phyloP scores from a whole-genome alignment of 352 stramenopile genomes.

The Discostella stelligera region DNA sequence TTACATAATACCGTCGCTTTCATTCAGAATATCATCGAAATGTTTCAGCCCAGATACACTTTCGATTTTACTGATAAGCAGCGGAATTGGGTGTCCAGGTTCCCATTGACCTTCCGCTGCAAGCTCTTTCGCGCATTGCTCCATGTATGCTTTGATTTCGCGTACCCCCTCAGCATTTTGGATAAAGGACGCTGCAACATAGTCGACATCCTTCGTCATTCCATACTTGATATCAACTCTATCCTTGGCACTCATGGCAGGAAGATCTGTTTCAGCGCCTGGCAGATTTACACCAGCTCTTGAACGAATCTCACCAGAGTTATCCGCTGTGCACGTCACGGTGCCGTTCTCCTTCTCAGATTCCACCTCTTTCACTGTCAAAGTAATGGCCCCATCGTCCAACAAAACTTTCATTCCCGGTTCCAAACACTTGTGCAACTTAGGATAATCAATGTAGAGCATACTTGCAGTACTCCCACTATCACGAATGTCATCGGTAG shows the following conservation, averaged over 20 bases:
- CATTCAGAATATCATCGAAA: constrained; percentile 93
- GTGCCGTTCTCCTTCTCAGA: constrained; percentile 63
- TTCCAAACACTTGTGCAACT: constrained; percentile 56
- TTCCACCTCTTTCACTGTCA: constrained; percentile 87
- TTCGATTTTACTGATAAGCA: constrained; percentile 97
- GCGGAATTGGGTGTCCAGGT: constrained; percentile 80
- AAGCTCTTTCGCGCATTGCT: constrained; percentile 81
- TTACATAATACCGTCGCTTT: constrained; percentile 95
- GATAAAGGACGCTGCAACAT: constrained; percentile 97
- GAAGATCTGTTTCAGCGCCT: constrained; percentile 87
- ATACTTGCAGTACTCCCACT: constrained; percentile 55
- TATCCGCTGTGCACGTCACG: constrained; percentile 81
- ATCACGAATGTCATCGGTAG: constrained; percentile 54
- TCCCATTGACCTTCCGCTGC: constrained; percentile 51
- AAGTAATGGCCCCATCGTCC: constrained; percentile 92
- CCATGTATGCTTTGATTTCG: constrained; percentile 86
- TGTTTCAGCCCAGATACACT: constrained; percentile 90
- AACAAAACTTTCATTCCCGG: constrained; percentile 91
- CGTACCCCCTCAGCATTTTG: constrained; percentile 92
- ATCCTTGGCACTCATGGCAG: constrained; percentile 95
- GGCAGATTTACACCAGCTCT: constrained; percentile 96
- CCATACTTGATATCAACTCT: constrained; percentile 91
- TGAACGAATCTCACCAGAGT: constrained; percentile 87
- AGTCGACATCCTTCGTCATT: constrained; percentile 95
- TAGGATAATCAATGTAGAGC: constrained; percentile 78